Evolutionary conservation across 73 alveolate genomes (phyloP).

Genomic region (Paramecium primaurelia): DNA sequence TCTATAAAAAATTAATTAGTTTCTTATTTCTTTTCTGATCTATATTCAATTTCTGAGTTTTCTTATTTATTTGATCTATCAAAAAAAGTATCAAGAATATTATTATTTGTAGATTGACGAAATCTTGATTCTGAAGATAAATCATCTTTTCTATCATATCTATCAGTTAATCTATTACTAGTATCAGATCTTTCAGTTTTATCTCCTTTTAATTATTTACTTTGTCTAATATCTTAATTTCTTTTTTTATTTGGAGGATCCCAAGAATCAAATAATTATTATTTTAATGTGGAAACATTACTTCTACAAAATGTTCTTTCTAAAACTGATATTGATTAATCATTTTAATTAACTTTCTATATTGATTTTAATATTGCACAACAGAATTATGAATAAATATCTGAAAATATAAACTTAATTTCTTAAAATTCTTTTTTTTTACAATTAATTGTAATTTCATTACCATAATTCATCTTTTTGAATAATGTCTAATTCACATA

Average conservation of each 20-base stretch:
- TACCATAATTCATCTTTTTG: neutral
- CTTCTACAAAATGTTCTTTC: conserved; percentile 17
- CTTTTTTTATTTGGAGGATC: neutral
- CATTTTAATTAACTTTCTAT: neutral
- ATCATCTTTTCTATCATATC: neutral
- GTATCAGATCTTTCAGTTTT: neutral
- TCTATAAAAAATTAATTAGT: neutral
- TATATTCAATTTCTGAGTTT: neutral
- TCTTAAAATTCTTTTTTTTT: neutral
- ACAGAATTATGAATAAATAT: neutral
- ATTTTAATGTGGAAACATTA: neutral
- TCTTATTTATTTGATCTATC: neutral
- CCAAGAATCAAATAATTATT: neutral
- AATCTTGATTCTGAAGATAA: neutral
- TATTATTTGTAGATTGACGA: neutral
- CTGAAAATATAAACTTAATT: neutral
- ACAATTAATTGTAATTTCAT: neutral
- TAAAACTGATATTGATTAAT: neutral
- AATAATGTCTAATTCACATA: neutral
- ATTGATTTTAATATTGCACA: neutral
- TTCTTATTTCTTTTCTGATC: neutral
- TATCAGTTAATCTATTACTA: neutral
- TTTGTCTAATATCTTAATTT: neutral
- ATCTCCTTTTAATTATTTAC: neutral
- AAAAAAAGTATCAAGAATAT: neutral